Conservation (phyloP, 148 eudicot genomes). For the Camellia lanceoleosa region DNA sequence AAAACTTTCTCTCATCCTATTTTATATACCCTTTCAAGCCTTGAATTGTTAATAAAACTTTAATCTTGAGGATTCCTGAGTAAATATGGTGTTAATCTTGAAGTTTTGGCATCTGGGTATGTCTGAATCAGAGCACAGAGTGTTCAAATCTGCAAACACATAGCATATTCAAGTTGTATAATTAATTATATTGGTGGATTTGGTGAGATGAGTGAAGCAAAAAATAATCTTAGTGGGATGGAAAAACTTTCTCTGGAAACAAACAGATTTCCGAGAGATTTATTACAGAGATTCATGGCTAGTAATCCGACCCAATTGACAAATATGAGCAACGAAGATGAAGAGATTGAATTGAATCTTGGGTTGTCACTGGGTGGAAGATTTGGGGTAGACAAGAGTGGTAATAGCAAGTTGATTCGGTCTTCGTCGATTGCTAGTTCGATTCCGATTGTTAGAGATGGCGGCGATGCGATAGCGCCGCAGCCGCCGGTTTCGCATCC, state of each 20-base stretch:
- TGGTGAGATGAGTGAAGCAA: conserved; percentile 27
- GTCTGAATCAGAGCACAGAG: conserved; percentile 27
- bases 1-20: no score
- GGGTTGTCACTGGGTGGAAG: conserved; percentile 87
- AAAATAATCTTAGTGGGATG: conserved; percentile 35
- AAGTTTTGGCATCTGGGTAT: conserved; percentile 30
- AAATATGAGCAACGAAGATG: conserved; percentile 12
- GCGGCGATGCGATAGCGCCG: conserved; percentile 23
- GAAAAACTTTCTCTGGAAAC: conserved; percentile 49
- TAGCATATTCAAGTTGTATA: not conserved
- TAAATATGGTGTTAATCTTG: conserved; percentile 24
- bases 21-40: no score
- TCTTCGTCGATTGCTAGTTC: conserved; percentile 67
- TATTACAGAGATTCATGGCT: conserved; percentile 51
- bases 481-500: conserved; percentile 19
- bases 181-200: conserved; percentile 4
- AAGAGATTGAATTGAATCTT: conserved; percentile 53
- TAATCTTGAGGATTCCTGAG: not conserved
- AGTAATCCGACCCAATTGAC: not conserved
- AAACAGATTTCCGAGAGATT: conserved; percentile 55
- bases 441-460: conserved; percentile 55
- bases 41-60: not conserved
- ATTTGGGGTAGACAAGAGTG: conserved; percentile 80
- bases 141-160: conserved; percentile 15
- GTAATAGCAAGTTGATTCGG: conserved; percentile 42